These are phyloP conservation scores for Lichtheimia ornata DNA, from an alignment of 371 early-diverging fungal species.

Conservation along the genomic window DNA sequence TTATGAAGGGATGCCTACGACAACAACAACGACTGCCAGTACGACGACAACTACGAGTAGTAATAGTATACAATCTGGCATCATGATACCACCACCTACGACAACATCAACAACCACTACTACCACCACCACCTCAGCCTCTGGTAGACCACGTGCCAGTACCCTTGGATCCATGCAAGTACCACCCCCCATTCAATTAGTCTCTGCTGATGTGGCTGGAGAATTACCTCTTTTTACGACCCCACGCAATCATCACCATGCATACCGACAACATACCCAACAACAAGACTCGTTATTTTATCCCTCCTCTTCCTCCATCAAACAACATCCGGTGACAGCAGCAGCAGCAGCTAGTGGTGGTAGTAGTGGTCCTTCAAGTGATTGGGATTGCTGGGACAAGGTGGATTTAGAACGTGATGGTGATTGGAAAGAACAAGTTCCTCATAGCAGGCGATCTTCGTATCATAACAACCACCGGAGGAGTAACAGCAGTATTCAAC, in stretches of 20 bases:
- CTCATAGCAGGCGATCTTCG: neutral
- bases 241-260: neutral
- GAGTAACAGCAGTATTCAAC: conserved; percentile 36
- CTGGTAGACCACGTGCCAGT: conserved; percentile 42
- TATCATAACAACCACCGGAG: conserved; percentile 25
- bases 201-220: neutral
- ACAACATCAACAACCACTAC: neutral
- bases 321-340: neutral
- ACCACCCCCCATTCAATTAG: conserved; percentile 32
- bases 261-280: conserved; percentile 5
- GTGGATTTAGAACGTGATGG: conserved; percentile 26
- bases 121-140: neutral
- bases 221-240: neutral
- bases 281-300: neutral
- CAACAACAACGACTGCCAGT: conserved; percentile 1
- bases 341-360: neutral
- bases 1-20: conserved; percentile 5
- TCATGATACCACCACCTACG: conserved; percentile 2
- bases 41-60: neutral
- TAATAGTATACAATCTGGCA: conserved; percentile 7
- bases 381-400: neutral
- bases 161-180: conserved; percentile 46
- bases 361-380: neutral
- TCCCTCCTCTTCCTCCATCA: neutral
- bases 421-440: conserved; percentile 13